Conservation (phyloP, 768 basidiomycete species). For the Termitomyces bulborhizus region DNA sequence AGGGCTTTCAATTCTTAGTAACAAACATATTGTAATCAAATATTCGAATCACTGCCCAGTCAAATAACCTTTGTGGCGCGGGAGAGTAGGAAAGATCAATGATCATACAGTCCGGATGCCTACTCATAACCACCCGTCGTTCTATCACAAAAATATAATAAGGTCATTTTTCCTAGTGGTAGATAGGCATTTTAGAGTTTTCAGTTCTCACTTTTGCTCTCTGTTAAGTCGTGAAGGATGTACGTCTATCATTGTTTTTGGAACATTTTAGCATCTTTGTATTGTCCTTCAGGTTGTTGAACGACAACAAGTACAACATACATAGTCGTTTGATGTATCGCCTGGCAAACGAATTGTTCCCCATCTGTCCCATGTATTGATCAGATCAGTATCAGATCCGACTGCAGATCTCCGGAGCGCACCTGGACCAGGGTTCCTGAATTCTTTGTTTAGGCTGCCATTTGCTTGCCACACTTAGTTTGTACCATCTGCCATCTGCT, state of each 20-base stretch:
- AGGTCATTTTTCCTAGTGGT: too few species aligned
- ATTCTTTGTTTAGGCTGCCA: not conserved
- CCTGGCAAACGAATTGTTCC: too few species aligned
- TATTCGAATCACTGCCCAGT: too few species aligned
- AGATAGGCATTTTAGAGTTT: too few species aligned
- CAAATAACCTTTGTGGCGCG: not conserved
- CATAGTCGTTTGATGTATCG: too few species aligned
- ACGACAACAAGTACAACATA: conserved; percentile 29
- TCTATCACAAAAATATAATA: too few species aligned
- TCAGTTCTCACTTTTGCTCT: conserved; percentile 42
- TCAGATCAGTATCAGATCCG: conserved; percentile 34
- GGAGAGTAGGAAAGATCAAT: not conserved
- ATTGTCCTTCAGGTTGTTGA: conserved; percentile 48
- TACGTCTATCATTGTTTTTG: conserved; percentile 62
- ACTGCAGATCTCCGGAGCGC: conserved; percentile 46
- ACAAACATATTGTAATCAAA: not conserved
- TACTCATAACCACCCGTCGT: not conserved
- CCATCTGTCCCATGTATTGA: conserved; percentile 7
- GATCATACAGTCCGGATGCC: not conserved
- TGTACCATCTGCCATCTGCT: not conserved
- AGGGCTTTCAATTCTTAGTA: not conserved
- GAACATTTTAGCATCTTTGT: conserved; percentile 62
- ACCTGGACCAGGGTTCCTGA: not conserved
- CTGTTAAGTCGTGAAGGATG: conserved; percentile 39
- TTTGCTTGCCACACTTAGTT: not conserved